Base-by-base conservation (phyloP, 2,329 filamentous ascomycete genomes). In the Pseudogymnoascus sp. region DNA sequence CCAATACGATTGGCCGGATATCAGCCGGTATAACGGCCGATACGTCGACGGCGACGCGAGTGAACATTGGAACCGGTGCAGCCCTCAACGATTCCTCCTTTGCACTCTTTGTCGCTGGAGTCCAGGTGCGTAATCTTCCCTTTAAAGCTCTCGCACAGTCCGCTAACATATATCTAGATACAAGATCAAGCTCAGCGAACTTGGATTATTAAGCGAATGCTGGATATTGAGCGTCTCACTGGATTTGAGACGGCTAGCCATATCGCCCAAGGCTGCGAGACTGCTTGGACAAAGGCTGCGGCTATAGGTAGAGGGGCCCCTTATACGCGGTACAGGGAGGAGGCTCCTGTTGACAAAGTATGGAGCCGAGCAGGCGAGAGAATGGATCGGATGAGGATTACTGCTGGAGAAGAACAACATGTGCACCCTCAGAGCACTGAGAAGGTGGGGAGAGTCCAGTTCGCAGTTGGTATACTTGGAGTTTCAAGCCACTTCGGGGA, bases 231-330 rank as follows among this genome's bases (percentile, higher is more conserved):
- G 2, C 84, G 87, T 1, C 79, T 94, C 6, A 96, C 91, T 0
- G 94, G 94, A 0, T 97, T 91, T 89, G 88, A 91, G 69, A 91
- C 89, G 1, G 89, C 91, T 1, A 83, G 85, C 35, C 85, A 92
- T 41, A 93, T 97, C 66, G 91, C 91, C 0, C 81, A 84, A 59
- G 92, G 91, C 1, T 96, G 91, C 73, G 92, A 97, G 74, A 87
- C 86, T 2, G 83, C 86, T 0, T 99, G 94, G 94, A 81, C 83
- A 64, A 90, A 87, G 71, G 86, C 89, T 0, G 88, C 84, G 3
- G 82, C 87, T 65, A 78, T 89, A 68, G 90, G 90, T 0, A 82
- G 85, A 52, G 93, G 92, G 0, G 91, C 92, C 3, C 85, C 85
- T 0, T 97, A 96, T 72, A 74, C 77, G 60, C 78, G 82, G 26